Conservation (phyloP, 169 alveolate species). For the Plasmodium vinckei region DNA sequence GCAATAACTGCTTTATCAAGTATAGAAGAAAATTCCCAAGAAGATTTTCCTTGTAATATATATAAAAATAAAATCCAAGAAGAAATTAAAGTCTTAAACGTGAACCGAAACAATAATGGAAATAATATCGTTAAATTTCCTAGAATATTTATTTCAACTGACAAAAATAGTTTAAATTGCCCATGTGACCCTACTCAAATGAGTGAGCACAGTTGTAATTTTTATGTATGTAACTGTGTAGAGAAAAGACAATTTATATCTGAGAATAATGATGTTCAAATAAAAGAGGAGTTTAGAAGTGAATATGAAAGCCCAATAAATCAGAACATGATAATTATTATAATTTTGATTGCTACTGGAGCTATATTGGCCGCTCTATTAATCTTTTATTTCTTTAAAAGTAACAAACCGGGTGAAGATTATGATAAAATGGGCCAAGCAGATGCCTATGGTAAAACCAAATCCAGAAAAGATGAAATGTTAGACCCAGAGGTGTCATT, state of each 20-base stretch:
- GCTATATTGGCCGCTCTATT: conserved; percentile 3
- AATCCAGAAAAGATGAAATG: conserved; percentile 54
- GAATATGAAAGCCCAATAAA: not conserved
- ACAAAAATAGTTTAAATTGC: conserved; percentile 39
- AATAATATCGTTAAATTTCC: conserved; percentile 33
- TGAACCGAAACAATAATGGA: conserved; percentile 6
- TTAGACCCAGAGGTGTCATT: conserved; percentile 75
- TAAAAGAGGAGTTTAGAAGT: conserved; percentile 29
- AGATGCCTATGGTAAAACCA: conserved; percentile 33
- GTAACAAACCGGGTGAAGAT: conserved; percentile 4
- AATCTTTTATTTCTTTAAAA: conserved; percentile 16
- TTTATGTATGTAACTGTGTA: conserved; percentile 52
- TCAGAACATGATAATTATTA: conserved; percentile 8
- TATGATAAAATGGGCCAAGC: conserved; percentile 69
- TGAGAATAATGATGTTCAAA: conserved; percentile 36
- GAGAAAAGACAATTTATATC: conserved; percentile 39
- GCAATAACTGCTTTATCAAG: conserved; percentile 86
- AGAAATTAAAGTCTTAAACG: not conserved
- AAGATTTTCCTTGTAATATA: conserved; percentile 81
- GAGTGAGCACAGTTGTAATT: conserved; percentile 26
- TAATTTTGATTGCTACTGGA: conserved; percentile 8
- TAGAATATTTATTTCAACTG: conserved; percentile 75
- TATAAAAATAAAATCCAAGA: conserved; percentile 43
- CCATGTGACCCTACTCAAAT: conserved; percentile 55
- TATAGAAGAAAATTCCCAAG: conserved; percentile 73